Evolutionary conservation across 345 rosid genomes (phyloP), one percentile per base, ranked within the genome.

Genomic region (Populus euphratica): DNA sequence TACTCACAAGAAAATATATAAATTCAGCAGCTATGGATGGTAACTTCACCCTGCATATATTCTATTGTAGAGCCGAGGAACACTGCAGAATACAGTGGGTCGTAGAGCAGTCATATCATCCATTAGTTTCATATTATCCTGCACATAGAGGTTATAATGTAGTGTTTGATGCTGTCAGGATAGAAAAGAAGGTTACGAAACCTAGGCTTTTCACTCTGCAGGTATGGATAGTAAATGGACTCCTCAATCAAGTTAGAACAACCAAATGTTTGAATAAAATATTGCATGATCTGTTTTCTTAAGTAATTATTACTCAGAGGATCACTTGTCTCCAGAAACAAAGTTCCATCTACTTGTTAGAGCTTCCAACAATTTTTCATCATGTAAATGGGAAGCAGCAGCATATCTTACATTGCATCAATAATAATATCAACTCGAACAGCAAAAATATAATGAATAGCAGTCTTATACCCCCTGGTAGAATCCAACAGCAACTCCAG

Each of bases 31-130:
- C 78, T 74, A 52, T 36, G 69, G 72, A 71, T 43, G n/a, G 79
- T 78, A 70, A 68, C 27, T 59, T 85, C 80, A 93, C 99, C 99
- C 93, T 54, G 81, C 89, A 82, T 96, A 96, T 83, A 96, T 92
- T 88, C 98, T 92, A 76, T 93, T 93, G 80, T 89, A 93, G 76
- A 93, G 83, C 77, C 99, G 96, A 86, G 99, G 99, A 78, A 96
- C 98, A 66, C 99, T 93, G 90, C 90, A 83, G 85, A 96, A 96
- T 77, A 96, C 2, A 47, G 99, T 96, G 33, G 99, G 99, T 78
- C 97, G 90, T 59, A 96, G 90, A 78, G 90, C 89, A 80, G 92
- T 93, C 86, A 96, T 65, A 83, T 96, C 99, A 83, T 96, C 99
- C 89, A 93, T 83, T 77, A 96, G 73, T 74, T 93, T 96, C 93